Evolutionary conservation across 2,329 filamentous ascomycete genomes (phyloP), one percentile per base, ranked within the genome.

Genomic region (Colletotrichum somersetense): DNA sequence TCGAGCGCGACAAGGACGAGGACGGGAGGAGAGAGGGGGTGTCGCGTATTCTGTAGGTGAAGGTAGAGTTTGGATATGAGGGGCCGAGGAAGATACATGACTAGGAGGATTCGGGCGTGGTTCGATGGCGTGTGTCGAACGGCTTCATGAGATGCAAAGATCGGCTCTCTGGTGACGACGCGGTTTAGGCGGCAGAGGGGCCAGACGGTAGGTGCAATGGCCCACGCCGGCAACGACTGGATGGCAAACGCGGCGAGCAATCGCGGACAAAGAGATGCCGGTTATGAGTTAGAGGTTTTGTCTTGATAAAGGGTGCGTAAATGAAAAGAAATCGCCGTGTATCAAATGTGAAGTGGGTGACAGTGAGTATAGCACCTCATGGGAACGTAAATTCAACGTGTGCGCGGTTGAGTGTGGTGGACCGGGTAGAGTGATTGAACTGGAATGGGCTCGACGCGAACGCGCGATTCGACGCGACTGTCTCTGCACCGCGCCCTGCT

Each of bases 51-150:
- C 81, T 97, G 91, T 68, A 99, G 92, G 82, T 97, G 93, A 72
- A 89, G 89, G 86, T 99, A 99, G 77, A 98, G 91, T 77, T 96
- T 95, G 62, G 95, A 93, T 80, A 98, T 93, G 75, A 97, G 88
- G 75, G 90, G 89, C 75, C 96, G 93, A 79, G 96, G 96, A 75
- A 99, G 92, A 91, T 98, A 97, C 96, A 99, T 99, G 81, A 78
- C 74, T 77, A 73, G 53, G 62, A 75, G 58, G 67, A 74, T 66
- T 72, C 75, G 59, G 74, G 79, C 79, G 79, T 79, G 81, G 82
- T 75, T 77, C 73, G 74, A 76, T 64, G 55, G 40, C 35, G 18
- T 62, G 46, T 75, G 69, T 77, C 79, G 78, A 72, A 75, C 64
- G 76, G 73, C 79, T 78, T 79, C 81, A 82, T 83, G 75, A 75